Base-by-base conservation (phyloP, 169 alveolate genomes). In the Cryptosporidium sp. region DNA sequence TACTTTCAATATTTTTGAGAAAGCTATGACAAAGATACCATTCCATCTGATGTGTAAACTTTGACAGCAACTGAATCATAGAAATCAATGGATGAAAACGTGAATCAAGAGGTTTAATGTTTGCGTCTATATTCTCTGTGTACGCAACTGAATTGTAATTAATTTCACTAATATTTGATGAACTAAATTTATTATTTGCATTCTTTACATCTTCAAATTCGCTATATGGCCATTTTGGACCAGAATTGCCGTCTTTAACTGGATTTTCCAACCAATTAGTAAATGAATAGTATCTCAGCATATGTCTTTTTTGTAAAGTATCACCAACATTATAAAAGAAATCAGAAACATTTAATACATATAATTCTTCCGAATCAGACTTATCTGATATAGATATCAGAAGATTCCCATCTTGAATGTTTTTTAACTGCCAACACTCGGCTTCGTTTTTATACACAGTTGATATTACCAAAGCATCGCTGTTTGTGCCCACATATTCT, bases 361-460 rank as follows among this genome's bases (percentile, higher is more conserved):
- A 62, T 62, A 60, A 23, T 53, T 80, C 89, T 39, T 80, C 89
- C 10, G 65, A 45, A n/a, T 80, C 89, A n/a, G 89, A 29, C 9
- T 60, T 80, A 8, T 70, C 89, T 42, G 80, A 39, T 26, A 80
- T 45, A 62, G 80, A 45, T n/a, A 80, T 65, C 26, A 80, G 42
- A 45, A 80, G 26, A 65, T 80, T 80, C 9, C 89, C 89, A 61
- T 80, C 89, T 26, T 80, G 89, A 80, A 80, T 45, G 21, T 48
- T 62, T 33, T 80, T 80, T 7, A 80, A 4, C 23, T 60, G 60
- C 89, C 89, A 80, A 21, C 37, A 62, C 12, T 80, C 75, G 8
- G 89, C 60, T 70, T 80, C 89, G 14, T 80, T 65, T 14, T 60
- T 60, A 35, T 80, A 80, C 4, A 80, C 56, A 0, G 89, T 29